phyloP scores from a whole-genome alignment of 768 basidiomycete species.

The Boletus reticulatus region DNA sequence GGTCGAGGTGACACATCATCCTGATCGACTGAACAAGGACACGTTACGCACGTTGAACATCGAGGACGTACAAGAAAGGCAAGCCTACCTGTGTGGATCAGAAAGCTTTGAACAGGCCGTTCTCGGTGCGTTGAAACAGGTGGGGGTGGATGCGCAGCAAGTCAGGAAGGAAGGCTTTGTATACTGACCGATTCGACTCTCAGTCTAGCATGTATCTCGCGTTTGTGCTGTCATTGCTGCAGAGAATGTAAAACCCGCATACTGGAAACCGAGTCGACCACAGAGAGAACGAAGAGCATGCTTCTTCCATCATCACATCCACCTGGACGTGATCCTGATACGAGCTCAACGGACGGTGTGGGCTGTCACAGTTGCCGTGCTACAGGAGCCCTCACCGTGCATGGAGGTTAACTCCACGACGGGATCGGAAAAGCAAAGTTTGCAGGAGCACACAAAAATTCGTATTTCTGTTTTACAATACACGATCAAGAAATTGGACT shows the following conservation, averaged over 20 bases:
- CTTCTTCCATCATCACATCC: conserved; percentile 22
- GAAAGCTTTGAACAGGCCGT: conserved; percentile 42
- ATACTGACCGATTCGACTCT: conserved; percentile 30
- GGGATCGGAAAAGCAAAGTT: too few species aligned
- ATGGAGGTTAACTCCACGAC: too few species aligned
- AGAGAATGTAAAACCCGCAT: background rate
- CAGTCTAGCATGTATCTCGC: background rate
- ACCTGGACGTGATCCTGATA: too few species aligned
- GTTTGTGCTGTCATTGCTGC: background rate
- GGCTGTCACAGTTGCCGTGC: too few species aligned
- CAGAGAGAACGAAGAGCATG: conserved; percentile 3
- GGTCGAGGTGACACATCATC: conserved; percentile 17
- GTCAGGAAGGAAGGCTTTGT: conserved; percentile 43
- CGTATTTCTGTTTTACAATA: too few species aligned
- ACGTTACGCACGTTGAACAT: conserved; percentile 4
- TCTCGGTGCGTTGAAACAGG: conserved; percentile 31
- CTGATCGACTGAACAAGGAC: conserved; percentile 17
- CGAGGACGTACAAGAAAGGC: conserved; percentile 19
- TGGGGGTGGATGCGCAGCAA: conserved; percentile 33
- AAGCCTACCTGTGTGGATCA: conserved; percentile 53
- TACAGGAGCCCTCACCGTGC: too few species aligned
- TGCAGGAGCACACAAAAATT: too few species aligned
- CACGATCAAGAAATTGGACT: too few species aligned
- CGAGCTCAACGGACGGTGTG: too few species aligned
- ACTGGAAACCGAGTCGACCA: background rate